A percentile compares a stretch with the other conserved stretches of the same genome.
Evolutionary conservation across 768 basidiomycete genomes (phyloP).

Genomic region (Mycena galopus): DNA sequence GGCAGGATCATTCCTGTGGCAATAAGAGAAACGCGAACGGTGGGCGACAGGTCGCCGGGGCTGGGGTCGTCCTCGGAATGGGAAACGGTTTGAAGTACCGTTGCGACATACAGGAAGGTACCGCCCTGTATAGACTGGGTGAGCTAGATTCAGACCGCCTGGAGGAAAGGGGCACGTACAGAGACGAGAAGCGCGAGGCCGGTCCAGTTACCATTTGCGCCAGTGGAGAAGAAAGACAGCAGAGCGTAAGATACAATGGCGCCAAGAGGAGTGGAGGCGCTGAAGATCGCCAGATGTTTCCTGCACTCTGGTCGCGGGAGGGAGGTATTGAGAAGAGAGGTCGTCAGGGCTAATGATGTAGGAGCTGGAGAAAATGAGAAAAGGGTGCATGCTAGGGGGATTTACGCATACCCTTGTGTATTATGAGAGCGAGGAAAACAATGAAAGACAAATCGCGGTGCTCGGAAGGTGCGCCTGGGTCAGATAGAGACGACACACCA

Average conservation of each 20-base stretch:
- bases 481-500: constrained; percentile 77
- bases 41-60: constrained; percentile 59
- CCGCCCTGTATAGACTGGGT: constrained; percentile 71
- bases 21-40: constrained; percentile 65
- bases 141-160: not conserved
- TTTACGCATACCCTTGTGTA: constrained; percentile 83
- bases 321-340: constrained; percentile 84
- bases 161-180: constrained; percentile 59
- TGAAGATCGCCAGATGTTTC: constrained; percentile 83
- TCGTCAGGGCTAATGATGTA: constrained; percentile 90
- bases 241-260: constrained; percentile 83
- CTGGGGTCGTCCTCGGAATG: constrained; percentile 46
- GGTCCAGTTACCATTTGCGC: constrained; percentile 66
- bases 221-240: constrained; percentile 67
- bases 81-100: constrained; percentile 85
- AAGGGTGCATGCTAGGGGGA: not conserved
- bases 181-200: constrained; percentile 88
- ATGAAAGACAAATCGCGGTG: constrained; percentile 75
- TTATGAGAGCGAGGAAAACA: constrained; percentile 90
- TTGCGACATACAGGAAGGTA: constrained; percentile 95
- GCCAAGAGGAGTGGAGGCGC: constrained; percentile 85
- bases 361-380: constrained; percentile 68
- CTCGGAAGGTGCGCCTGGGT: constrained; percentile 31
- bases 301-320: constrained; percentile 78
- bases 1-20: constrained; percentile 81